phyloP scores from a whole-genome alignment of 805 yeast species.

The Sungouiozyma ichnusensis region DNA sequence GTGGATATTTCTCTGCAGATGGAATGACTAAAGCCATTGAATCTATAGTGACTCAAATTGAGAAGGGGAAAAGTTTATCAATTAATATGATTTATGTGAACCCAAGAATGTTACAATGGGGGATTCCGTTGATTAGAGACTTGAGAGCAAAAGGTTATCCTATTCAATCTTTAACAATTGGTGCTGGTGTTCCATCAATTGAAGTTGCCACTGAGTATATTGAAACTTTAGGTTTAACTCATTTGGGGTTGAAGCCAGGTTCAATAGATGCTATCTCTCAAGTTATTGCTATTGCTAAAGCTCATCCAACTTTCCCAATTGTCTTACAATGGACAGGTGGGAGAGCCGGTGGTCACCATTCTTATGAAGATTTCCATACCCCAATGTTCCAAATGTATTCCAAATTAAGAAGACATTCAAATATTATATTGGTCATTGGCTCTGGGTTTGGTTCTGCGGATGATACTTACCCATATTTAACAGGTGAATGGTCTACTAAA shows the following conservation, averaged over 20 bases:
- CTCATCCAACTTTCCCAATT: constrained; percentile 93
- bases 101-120: constrained; percentile 98
- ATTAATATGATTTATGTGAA: constrained; percentile 89
- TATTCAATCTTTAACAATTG: constrained; percentile 89
- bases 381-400: constrained; percentile 94
- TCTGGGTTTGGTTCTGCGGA: constrained; percentile 97
- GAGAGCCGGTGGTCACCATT: constrained; percentile 99
- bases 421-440: constrained; percentile 89
- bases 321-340: constrained; percentile 99
- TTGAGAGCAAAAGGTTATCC: constrained; percentile 91
- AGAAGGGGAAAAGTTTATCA: constrained; percentile 85
- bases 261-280: constrained; percentile 86
- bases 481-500: constrained; percentile 89
- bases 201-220: constrained; percentile 97
- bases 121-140: constrained; percentile 86
- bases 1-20: constrained; percentile 81
- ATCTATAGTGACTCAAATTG: constrained; percentile 53
- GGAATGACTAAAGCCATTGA: constrained; percentile 68
- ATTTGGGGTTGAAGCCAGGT: constrained; percentile 96
- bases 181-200: constrained; percentile 98
- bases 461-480: constrained; percentile 93
- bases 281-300: constrained; percentile 82
- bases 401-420: constrained; percentile 81
- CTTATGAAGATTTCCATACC: constrained; percentile 97
- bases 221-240: constrained; percentile 82